Conservation (phyloP, 805 yeast species). For the Ogataea chonburiensis region DNA sequence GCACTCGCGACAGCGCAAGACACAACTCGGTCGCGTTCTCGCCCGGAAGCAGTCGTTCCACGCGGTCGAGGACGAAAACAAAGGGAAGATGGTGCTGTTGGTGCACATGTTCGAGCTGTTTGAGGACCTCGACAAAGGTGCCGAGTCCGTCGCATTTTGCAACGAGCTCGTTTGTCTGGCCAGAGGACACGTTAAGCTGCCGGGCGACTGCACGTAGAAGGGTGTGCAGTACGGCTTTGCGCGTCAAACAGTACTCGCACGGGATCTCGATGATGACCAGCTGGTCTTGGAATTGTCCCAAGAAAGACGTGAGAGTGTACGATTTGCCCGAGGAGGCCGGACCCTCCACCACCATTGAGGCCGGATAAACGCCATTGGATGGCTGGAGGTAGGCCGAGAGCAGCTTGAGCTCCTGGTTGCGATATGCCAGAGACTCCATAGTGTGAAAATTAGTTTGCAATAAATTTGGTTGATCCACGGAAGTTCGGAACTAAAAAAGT, state of each 20-base stretch:
- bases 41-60: conserved; percentile 40
- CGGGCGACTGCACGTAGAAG: conserved; percentile 36
- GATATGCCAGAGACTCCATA: background rate
- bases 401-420: conserved; percentile 34
- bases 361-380: conserved; percentile 31
- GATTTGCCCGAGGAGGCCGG: conserved; percentile 50
- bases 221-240: conserved; percentile 41
- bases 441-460: too few relatives aligned
- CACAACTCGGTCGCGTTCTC: conserved; percentile 38
- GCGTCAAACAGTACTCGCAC: conserved; percentile 46
- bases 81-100: conserved; percentile 31
- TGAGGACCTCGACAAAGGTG: conserved; percentile 41
- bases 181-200: conserved; percentile 7
- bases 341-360: conserved; percentile 47
- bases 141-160: conserved; percentile 41
- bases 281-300: conserved; percentile 26
- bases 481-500: too few relatives aligned
- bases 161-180: conserved; percentile 19
- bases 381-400: conserved; percentile 37
- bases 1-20: conserved; percentile 40
- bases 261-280: conserved; percentile 35
- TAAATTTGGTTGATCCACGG: too few relatives aligned
- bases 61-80: conserved; percentile 46
- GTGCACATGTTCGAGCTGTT: conserved; percentile 31
- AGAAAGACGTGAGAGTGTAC: conserved; percentile 34